Evolutionary conservation across 2,329 filamentous ascomycete species (phyloP).

Genomic region (Tolypocladium endophyticum): DNA sequence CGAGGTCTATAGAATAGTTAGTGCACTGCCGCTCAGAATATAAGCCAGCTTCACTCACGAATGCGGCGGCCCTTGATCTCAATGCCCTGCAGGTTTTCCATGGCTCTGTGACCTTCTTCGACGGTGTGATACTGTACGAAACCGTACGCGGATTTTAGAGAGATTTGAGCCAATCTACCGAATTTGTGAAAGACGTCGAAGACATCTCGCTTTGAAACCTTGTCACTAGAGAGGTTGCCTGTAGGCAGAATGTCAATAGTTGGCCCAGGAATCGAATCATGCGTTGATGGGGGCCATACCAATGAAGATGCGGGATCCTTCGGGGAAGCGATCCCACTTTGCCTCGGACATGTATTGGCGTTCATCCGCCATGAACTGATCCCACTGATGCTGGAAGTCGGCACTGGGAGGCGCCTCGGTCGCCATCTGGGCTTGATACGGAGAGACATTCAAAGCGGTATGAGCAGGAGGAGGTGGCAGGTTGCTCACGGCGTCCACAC

Average conservation of each 20-base stretch:
- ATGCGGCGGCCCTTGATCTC: conserved; percentile 85
- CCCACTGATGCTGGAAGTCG: conserved; percentile 56
- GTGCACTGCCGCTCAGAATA: conserved; percentile 19
- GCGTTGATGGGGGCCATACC: conserved; percentile 39
- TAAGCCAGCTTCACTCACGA: conserved; percentile 48
- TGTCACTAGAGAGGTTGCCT: conserved; percentile 88
- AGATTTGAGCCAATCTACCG: conserved; percentile 85
- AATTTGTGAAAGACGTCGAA: conserved; percentile 84
- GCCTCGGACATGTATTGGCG: conserved; percentile 66
- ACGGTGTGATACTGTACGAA: conserved; percentile 88
- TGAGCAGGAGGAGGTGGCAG: conserved; percentile 17
- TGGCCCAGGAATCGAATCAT: conserved; percentile 9
- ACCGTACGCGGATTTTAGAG: conserved; percentile 91
- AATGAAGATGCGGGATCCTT: conserved; percentile 70
- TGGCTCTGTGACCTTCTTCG: conserved; percentile 61
- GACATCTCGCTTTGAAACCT: conserved; percentile 86
- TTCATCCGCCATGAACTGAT: conserved; percentile 63
- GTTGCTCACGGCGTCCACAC: conserved; percentile 17
- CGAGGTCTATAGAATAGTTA: conserved; percentile 49
- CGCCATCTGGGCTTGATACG: conserved; percentile 18
- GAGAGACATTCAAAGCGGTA: conserved; percentile 19
- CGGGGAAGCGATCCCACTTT: conserved; percentile 72
- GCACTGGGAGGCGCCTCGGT: conserved; percentile 22
- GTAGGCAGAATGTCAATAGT: conserved; percentile 11
- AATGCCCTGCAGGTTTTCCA: conserved; percentile 68